Evolutionary conservation across 305 asterid species (phyloP), one percentile per base, ranked within the genome.

Genomic region (Solanum hybrid): DNA sequence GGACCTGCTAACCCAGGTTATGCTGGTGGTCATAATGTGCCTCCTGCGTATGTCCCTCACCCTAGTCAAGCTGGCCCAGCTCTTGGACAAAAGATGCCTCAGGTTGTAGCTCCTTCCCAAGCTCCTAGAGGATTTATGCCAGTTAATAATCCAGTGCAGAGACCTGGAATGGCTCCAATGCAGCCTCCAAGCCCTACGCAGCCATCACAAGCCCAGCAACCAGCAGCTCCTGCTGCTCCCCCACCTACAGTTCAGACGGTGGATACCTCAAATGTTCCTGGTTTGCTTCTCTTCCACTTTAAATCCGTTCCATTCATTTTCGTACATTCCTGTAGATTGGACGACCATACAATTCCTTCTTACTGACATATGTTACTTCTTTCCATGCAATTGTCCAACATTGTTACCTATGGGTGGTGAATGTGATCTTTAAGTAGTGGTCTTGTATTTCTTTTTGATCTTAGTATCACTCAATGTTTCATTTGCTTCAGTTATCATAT

Each of bases 231-330:
- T 88, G 92, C 99, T 90, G 95, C 98, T 88, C 98, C 99, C 26
- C 99, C 99, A 76, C 98, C 99, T 86, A 97, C 99, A 41, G 96
- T 98, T 89, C 99, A 97, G 96, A 98, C 99, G 12, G 99, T 95
- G 92, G 99, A 96, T 93, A 96, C 97, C 39, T 95, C 99, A 7
- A 97, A 94, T 92, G 99, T 98, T 57, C 99, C 99, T 90, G 99
- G 99, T 97, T 95, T 86, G 38, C 91, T 86, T 81, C 78, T 33
- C 78, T 32, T 32, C 32, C 24, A 22, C 76, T 89, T 78, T 20
- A 76, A 45, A 45, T 31, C 26, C 20, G 57, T 76, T 76, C 20
- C 22, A 88, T 88, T 39, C 76, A 76, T 29, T 70, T 73, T 76
- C 26, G 8, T 88, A 41, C 76, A 20, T 12, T 41, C 32, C 41